These are phyloP conservation scores for Lepiota brunneoincarnata DNA, from an alignment of 768 basidiomycete species.

Conservation along the genomic window DNA sequence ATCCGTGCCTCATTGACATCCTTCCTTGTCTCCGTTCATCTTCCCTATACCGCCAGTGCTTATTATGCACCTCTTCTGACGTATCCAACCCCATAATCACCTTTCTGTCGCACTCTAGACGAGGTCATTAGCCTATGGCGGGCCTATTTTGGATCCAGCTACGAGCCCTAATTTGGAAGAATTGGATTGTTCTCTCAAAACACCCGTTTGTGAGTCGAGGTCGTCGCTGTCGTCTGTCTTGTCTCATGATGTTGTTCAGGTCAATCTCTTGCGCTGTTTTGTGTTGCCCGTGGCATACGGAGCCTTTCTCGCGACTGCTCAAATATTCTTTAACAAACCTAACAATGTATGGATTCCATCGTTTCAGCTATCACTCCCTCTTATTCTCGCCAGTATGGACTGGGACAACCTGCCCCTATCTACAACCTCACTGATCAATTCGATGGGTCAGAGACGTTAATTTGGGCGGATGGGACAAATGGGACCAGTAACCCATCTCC, in stretches of 20 bases:
- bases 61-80: constrained; percentile 1
- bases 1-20: background rate
- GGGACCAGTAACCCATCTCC: constrained; percentile 54
- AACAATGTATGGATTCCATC: constrained; percentile 49
- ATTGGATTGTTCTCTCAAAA: constrained; percentile 69
- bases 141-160: constrained; percentile 61
- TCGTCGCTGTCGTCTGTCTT: background rate
- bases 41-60: background rate
- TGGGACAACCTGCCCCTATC: constrained; percentile 56
- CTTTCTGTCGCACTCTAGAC: background rate
- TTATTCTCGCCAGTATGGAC: constrained; percentile 45
- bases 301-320: constrained; percentile 62
- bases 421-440: constrained; percentile 45
- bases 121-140: constrained; percentile 20
- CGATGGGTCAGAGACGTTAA: constrained; percentile 46
- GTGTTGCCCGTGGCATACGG: constrained; percentile 65
- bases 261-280: constrained; percentile 61
- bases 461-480: constrained; percentile 72
- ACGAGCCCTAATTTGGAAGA: constrained; percentile 62
- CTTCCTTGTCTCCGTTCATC: background rate
- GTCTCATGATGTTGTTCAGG: constrained; percentile 27
- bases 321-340: constrained; percentile 54
- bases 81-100: background rate
- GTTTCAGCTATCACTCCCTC: background rate
- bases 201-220: constrained; percentile 54